Evolutionary conservation across 768 basidiomycete species (phyloP), one percentile per base, ranked within the genome.

Genomic region (Hortiboletus flavorubellus): DNA sequence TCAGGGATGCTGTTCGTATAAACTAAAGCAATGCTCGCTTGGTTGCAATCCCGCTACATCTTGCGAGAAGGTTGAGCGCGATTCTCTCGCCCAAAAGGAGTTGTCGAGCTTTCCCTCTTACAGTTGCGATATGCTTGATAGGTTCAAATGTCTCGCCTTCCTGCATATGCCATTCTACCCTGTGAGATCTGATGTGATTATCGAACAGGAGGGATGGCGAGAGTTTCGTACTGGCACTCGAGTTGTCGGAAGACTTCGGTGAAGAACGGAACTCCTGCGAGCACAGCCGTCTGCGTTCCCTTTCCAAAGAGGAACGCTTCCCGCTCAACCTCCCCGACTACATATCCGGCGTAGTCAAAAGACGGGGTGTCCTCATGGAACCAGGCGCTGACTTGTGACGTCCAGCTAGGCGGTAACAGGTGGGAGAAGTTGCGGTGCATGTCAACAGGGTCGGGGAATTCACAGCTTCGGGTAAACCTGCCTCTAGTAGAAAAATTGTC

Each of bases 1-100:
- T 64, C 26, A 54, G 44, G 5, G 21, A 45, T 26, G 10, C 8
- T 2, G 33, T 48, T 15, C 45, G 30, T 41, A 10, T 7, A 8
- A 45, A 47, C 33, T 23, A 51, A 26, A 8, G 41, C 21, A 3
- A 31, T 30, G 67, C 85, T 71, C 65, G 95, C 94, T 89, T 89
- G 30, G 93, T 96, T 16, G 96, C 96, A 60, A 98, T 98, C 5
- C 97, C 97, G 61, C 93, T 94, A 72, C 96, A 98, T 63, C 97
- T 78, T 9, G 97, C 93, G 49, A 99, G 79, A 54, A 95, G 79
- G 69, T 98, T 98, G 63, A 99, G 78, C 9, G 92, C 95, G 41
- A 97, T 85, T 44, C 96, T 80, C 71, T 99, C 97, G 38, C 94
- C 96, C 10, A 98, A 78, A 14, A 99, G 82, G 53, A 98, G 73